These are phyloP conservation scores for Eucalyptus cloeziana DNA, from an alignment of 345 rosid species.

Conservation along the genomic window DNA sequence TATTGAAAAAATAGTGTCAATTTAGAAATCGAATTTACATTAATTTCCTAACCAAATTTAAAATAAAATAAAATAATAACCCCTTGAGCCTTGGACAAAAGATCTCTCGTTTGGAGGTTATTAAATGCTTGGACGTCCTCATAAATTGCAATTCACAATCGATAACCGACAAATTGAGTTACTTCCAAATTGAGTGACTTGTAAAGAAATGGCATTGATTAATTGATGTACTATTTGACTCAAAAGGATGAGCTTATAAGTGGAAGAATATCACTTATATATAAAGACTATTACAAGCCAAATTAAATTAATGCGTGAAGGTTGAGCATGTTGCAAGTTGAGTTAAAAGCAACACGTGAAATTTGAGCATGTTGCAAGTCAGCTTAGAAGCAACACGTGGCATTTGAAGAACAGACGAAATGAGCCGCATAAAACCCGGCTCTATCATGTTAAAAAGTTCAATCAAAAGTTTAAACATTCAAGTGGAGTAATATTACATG, in stretches of 20 bases:
- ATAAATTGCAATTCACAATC: neutral
- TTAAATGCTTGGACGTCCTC: neutral
- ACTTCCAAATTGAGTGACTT: neutral
- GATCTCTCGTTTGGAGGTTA: neutral
- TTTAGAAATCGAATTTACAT: neutral
- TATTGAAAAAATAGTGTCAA: neutral
- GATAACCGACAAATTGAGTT: too few species aligned
- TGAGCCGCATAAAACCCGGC: fast-evolving
- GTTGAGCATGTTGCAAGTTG: neutral
- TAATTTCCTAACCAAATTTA: neutral
- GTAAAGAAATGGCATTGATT: neutral
- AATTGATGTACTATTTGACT: neutral
- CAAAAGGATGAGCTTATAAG: neutral
- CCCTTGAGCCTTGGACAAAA: neutral
- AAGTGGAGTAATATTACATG: neutral
- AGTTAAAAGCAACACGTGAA: fast-evolving
- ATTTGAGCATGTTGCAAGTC: neutral
- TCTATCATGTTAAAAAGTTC: fast-evolving
- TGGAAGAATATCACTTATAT: neutral
- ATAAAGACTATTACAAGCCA: neutral
- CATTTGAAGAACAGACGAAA: fast-evolving
- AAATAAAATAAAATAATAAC: neutral
- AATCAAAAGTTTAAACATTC: neutral
- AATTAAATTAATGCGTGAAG: too few species aligned
- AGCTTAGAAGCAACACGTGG: fast-evolving